phyloP scores from a whole-genome alignment of 2,329 filamentous ascomycete genomes.

The Monilinia polystroma region DNA sequence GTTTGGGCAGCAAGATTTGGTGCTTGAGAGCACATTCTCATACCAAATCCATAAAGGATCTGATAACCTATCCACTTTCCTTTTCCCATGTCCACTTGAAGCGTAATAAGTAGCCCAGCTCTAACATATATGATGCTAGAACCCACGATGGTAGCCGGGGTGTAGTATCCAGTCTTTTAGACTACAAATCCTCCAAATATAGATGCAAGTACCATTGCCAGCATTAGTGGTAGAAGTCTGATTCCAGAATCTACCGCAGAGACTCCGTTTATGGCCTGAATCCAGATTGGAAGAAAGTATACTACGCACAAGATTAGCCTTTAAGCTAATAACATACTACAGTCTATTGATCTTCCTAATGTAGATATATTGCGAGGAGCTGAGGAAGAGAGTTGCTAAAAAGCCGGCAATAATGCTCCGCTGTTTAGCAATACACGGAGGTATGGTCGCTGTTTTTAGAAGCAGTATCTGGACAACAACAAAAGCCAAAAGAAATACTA shows the following conservation, averaged over 20 bases:
- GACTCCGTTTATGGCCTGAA: slow-evolving; percentile 46
- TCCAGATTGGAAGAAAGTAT: slow-evolving; percentile 49
- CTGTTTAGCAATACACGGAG: slow-evolving; percentile 41
- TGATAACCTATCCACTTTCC: slow-evolving; percentile 53
- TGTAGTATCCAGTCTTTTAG: slow-evolving; percentile 39
- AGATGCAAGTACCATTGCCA: slow-evolving; percentile 35
- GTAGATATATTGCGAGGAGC: background rate
- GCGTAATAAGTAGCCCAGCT: slow-evolving; percentile 41
- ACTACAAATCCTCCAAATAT: slow-evolving; percentile 28
- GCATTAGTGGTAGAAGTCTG: slow-evolving; percentile 40
- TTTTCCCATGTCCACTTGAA: slow-evolving; percentile 39
- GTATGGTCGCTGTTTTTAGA: slow-evolving; percentile 37
- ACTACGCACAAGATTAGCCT: background rate
- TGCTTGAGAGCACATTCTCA: slow-evolving; percentile 47
- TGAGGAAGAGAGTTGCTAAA: slow-evolving; percentile 4
- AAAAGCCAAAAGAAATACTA: slow-evolving; percentile 37
- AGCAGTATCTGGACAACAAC: slow-evolving; percentile 36
- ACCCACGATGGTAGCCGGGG: slow-evolving; percentile 28
- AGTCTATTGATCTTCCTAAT: background rate
- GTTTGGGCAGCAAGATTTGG: slow-evolving; percentile 47
- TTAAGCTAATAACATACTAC: background rate
- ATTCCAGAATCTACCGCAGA: slow-evolving; percentile 47
- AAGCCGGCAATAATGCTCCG: slow-evolving; percentile 36
- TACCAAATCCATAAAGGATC: slow-evolving; percentile 44
- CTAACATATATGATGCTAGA: slow-evolving; percentile 24